Conservation (phyloP, 305 asterid genomes). For the Salvia sclarea region DNA sequence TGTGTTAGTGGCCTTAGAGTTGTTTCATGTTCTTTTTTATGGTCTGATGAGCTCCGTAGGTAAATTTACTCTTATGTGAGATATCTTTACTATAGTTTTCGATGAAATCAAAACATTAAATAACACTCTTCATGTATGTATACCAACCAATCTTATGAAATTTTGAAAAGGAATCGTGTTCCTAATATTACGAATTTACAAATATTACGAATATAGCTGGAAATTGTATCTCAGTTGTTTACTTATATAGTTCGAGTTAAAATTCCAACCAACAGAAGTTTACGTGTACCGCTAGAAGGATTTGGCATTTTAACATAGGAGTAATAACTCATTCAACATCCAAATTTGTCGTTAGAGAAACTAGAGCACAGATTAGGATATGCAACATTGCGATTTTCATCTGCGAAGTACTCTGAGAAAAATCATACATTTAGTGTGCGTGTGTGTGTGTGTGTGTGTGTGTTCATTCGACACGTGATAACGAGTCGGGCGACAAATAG, state of each 20-base stretch:
- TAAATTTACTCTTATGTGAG: slow-evolving; percentile 22
- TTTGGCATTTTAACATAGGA: not conserved
- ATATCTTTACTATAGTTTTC: slow-evolving; percentile 20
- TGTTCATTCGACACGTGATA: slow-evolving; percentile 24
- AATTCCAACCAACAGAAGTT: too few species aligned
- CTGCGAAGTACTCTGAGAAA: not conserved
- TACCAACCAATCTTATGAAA: not conserved
- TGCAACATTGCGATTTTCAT: slow-evolving; percentile 4
- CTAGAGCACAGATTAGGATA: not conserved
- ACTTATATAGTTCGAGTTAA: too few species aligned
- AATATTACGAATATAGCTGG: too few species aligned
- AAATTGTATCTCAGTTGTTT: too few species aligned
- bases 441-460: too few species aligned
- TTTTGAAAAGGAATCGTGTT: too few species aligned
- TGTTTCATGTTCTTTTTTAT: slow-evolving; percentile 15
- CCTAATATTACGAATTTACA: too few species aligned
- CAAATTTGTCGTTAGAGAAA: not conserved
- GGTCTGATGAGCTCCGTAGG: not conserved
- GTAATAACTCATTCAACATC: not conserved
- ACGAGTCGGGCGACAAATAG: slow-evolving; percentile 54
- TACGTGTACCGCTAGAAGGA: too few species aligned
- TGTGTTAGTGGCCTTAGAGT: slow-evolving; percentile 10
- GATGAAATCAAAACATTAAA: not conserved
- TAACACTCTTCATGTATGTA: not conserved
- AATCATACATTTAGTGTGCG: not conserved